Conservation (phyloP, 257 asterid species). For the Lithospermum erythrorhizon region DNA sequence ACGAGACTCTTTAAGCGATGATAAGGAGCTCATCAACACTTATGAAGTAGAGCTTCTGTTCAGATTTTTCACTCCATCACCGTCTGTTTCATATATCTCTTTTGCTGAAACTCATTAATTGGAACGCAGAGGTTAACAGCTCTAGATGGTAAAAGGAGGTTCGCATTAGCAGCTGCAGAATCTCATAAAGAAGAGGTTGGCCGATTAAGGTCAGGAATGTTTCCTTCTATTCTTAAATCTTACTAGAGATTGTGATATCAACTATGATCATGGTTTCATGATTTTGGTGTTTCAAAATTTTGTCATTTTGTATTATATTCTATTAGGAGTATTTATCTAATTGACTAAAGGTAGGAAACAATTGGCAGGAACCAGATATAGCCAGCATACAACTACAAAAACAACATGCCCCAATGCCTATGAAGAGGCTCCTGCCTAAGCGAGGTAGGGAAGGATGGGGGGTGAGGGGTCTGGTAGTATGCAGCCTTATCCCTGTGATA, state of each 20-base stretch:
- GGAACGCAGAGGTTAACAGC: slow-evolving; percentile 73
- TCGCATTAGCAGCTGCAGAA: slow-evolving; percentile 93
- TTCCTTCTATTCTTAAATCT: slow-evolving; percentile 1
- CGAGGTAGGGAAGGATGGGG: too few relatives aligned
- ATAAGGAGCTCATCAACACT: slow-evolving; percentile 83
- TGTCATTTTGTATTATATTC: background rate
- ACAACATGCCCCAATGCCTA: too few relatives aligned
- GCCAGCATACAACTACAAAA: too few relatives aligned
- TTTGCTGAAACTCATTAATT: slow-evolving; percentile 2
- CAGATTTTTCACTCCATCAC: background rate
- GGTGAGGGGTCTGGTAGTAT: too few relatives aligned
- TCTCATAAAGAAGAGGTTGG: slow-evolving; percentile 99
- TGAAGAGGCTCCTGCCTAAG: too few relatives aligned
- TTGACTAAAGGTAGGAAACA: background rate
- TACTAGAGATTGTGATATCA: background rate
- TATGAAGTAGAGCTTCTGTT: slow-evolving; percentile 54
- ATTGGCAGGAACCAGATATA: background rate
- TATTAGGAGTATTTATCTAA: too few relatives aligned
- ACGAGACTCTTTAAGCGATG: slow-evolving; percentile 74
- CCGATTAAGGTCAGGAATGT: slow-evolving; percentile 72
- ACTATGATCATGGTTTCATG: background rate
- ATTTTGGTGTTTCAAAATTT: background rate
- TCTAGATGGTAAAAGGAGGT: slow-evolving; percentile 93
- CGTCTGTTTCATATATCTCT: background rate
- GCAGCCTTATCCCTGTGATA: too few relatives aligned